These are phyloP conservation scores for Starmerella apicola DNA, from an alignment of 805 yeast species.

Conservation along the genomic window DNA sequence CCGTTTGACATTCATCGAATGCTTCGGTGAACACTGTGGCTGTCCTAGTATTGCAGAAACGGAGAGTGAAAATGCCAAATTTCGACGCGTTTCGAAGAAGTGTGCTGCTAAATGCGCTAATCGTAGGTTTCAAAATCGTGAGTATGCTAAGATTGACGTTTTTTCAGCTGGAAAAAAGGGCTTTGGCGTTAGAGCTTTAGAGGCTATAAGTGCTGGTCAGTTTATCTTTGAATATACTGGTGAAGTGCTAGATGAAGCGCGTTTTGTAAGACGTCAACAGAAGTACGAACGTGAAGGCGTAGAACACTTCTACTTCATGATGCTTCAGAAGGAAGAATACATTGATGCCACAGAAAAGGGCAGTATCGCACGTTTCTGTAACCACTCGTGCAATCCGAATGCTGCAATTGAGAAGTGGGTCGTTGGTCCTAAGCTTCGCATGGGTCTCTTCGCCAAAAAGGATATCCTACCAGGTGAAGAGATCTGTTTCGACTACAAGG, in stretches of 20 bases:
- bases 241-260: constrained; percentile 72
- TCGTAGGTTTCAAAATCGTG: constrained; percentile 70
- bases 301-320: constrained; percentile 88
- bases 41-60: constrained; percentile 46
- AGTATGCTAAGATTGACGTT: constrained; percentile 69
- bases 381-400: constrained; percentile 92
- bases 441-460: constrained; percentile 90
- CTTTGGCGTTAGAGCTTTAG: constrained; percentile 70
- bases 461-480: constrained; percentile 68
- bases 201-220: constrained; percentile 43
- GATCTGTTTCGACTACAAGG: constrained; percentile 83
- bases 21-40: constrained; percentile 53
- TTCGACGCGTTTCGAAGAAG: no score
- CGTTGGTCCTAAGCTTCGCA: constrained; percentile 73
- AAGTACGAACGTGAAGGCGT: constrained; percentile 47
- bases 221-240: constrained; percentile 90
- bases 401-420: constrained; percentile 96
- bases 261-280: constrained; percentile 63
- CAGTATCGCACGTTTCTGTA: constrained; percentile 78
- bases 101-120: constrained; percentile 45
- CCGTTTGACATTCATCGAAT: constrained; percentile 82
- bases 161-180: constrained; percentile 77
- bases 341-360: constrained; percentile 91
- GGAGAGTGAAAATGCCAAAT: neutral
- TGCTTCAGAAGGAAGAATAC: constrained; percentile 83